Base-by-base conservation (phyloP, 2,329 filamentous ascomycete species). In the Pyrenochaeta sp. region DNA sequence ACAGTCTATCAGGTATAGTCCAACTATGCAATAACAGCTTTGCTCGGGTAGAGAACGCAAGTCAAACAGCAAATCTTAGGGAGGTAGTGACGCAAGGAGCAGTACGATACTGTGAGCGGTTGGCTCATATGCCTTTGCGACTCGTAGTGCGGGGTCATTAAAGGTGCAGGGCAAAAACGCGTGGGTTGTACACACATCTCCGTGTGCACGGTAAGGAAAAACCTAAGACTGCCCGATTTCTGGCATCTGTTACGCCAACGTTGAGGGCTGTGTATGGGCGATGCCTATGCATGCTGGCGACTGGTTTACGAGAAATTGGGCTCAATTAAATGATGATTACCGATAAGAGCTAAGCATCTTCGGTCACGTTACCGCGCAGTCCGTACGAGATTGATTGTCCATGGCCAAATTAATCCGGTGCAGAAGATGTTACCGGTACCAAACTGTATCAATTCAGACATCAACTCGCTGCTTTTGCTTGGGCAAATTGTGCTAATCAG, bases 31-130 rank as follows among this genome's bases (percentile, higher is more conserved):
- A 63, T 39, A 68, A 55, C 53, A 45, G 49, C 20, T 56, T 58
- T 39, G 65, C 66, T 20, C 45, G 69, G 31, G 65, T 66, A 23
- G 63, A 61, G 40, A 59, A 56, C 21, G 51, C 47, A 40, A 55
- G 51, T 31, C 58, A 57, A 31, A 33, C 37, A 9, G 29, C 31
- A 32, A 23, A 4, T 10, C 35, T 17, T 15, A 48, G 35, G 54
- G 49, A 36, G 35, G n/a, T n/a, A 49, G 47, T 48, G 61, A 40
- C 17, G 52, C 46, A 31, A 39, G 30, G 27, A 55, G 40, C 30
- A 54, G 41, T 18, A 49, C 51, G 20, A 52, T 44, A 41, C 14
- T 42, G 5, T 57, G 56, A 12, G 51, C 21, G 12, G 35, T 48
- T 39, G 20, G 3, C 18, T 37, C 7, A 20, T 20, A 15, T 11